Evolutionary conservation across 2,329 filamentous ascomycete genomes (phyloP).

Genomic region (Botrytis elliptica): DNA sequence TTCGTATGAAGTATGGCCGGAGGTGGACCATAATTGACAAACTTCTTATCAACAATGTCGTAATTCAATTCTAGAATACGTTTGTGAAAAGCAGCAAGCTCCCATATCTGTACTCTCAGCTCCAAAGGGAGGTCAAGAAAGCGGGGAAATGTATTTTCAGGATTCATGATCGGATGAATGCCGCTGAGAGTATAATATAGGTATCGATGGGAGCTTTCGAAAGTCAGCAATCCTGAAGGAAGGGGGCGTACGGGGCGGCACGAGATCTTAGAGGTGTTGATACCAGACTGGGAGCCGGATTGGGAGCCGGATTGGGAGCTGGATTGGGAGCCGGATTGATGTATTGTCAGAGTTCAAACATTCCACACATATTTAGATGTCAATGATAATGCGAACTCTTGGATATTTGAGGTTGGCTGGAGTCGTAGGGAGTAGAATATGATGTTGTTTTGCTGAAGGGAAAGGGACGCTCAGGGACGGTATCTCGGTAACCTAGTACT

Average conservation of each 20-base stretch:
- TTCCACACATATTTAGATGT: not conserved
- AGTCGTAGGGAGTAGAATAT: not conserved
- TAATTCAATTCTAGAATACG: constrained; percentile 19
- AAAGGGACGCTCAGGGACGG: not conserved
- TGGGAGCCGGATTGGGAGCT: too few species aligned
- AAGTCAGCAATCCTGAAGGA: not conserved
- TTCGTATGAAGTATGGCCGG: constrained; percentile 22
- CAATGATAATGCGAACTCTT: not conserved
- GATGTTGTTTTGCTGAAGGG: constrained; percentile 1
- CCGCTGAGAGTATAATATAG: not conserved
- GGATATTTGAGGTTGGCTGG: not conserved
- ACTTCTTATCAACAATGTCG: constrained; percentile 12
- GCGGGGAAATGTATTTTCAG: not conserved
- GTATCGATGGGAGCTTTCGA: constrained; percentile 3
- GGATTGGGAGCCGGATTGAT: not conserved
- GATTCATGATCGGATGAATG: not conserved
- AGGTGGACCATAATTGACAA: constrained; percentile 2
- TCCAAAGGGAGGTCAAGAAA: constrained; percentile 8
- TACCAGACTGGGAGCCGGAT: not conserved
- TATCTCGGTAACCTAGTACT: not conserved
- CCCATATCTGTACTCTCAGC: constrained; percentile 12
- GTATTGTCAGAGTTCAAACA: not conserved
- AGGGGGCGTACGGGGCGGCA: not conserved
- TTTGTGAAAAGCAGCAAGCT: constrained; percentile 3
- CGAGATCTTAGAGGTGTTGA: not conserved